Evolutionary conservation across 169 alveolate species (phyloP), one percentile per base, ranked within the genome.

Genomic region (Eimeria sp.): DNA sequence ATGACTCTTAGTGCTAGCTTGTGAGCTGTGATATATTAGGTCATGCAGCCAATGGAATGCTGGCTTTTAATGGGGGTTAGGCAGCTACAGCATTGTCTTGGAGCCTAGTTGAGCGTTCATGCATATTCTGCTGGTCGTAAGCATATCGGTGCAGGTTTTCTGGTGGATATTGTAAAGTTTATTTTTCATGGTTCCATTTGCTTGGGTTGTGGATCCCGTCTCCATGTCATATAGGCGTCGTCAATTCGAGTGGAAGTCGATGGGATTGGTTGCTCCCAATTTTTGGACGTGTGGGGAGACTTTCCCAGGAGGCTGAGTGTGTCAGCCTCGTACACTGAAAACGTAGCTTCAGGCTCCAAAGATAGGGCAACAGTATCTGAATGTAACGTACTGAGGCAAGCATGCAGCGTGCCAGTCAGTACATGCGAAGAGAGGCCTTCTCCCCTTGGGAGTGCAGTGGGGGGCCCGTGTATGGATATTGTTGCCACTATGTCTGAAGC

Each of bases 171-270:
- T 20, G 6, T 45, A 43, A 2, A 25, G 40, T n/a, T 5, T 9
- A 13, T 20, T 76, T 47, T 9, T n/a, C 65, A 45, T 45, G 14
- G 16, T 47, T 47, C 9, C 63, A 2, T 47, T 10, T 76, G 57
- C 25, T 70, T 9, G 13, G n/a, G n/a, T 11, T 30, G 27, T 10
- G 47, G 82, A 9, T 43, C 2, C 49, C 43, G 14, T 45, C 3
- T 47, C 47, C 61, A 43, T 47, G 57, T 20, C 92, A 47, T 58
- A 22, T 16, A 86, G 92, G 20, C 92, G 16, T 86, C 92, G 2
- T 86, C 92, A 22, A 58, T 86, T 86, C 78, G 92, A 45, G 92
- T 86, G 80, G 92, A 86, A 54, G 80, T 61, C 16, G 92, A 86
- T 30, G 92, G 80, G 78, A 54, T 86, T 18, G 92, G 92, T 16